phyloP scores from a whole-genome alignment of 2,329 filamentous ascomycete genomes.

The Aspergillus pseudonomiae region DNA sequence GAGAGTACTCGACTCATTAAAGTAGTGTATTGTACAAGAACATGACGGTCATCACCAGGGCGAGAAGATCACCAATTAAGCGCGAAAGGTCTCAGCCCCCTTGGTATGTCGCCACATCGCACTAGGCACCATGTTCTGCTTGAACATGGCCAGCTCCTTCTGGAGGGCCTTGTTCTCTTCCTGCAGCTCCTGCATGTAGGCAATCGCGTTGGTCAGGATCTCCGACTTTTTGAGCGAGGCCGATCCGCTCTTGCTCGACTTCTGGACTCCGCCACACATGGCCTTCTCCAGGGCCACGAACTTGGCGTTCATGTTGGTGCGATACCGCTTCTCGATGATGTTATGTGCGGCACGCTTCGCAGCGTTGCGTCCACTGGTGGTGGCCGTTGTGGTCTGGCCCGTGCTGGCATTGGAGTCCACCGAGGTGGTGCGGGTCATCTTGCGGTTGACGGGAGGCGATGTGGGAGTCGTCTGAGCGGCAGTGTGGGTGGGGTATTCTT shows the following conservation, averaged over 20 bases:
- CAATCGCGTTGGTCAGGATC: conserved; percentile 40
- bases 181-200: conserved; percentile 41
- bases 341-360: conserved; percentile 46
- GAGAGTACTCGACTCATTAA: conserved; percentile 6
- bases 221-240: conserved; percentile 43
- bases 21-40: conserved; percentile 10
- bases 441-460: conserved; percentile 20
- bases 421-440: conserved; percentile 30
- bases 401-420: conserved; percentile 29
- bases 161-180: conserved; percentile 37
- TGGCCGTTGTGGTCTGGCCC: conserved; percentile 17
- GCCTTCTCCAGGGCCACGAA: conserved; percentile 44
- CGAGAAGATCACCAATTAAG: background rate
- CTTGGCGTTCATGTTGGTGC: conserved; percentile 48
- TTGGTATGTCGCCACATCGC: conserved; percentile 29
- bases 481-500: conserved; percentile 24
- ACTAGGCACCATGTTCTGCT: conserved; percentile 30
- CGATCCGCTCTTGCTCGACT: conserved; percentile 29
- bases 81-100: conserved; percentile 8
- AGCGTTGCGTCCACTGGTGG: conserved; percentile 32
- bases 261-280: conserved; percentile 32
- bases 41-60: conserved; percentile 11
- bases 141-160: conserved; percentile 37
- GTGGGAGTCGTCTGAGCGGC: conserved; percentile 15
- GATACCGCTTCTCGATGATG: conserved; percentile 46